These are phyloP conservation scores for Plasmopara halstedii DNA, from an alignment of 352 stramenopile genomes.

Conservation along the genomic window DNA sequence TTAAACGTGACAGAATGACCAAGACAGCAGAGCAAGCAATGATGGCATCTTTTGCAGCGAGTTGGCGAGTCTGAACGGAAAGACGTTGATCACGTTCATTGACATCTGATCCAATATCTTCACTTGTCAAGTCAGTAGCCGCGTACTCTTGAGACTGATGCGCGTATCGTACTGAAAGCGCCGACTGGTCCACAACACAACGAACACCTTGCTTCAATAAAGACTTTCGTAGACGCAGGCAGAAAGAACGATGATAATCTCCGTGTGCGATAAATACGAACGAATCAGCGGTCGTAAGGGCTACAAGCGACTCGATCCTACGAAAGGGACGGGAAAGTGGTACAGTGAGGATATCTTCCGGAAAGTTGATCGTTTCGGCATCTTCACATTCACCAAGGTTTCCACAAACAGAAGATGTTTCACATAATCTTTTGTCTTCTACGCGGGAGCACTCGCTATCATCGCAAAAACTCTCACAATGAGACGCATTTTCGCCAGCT, in stretches of 20 bases:
- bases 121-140: slow-evolving; percentile 7
- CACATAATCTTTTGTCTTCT: slow-evolving; percentile 12
- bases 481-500: slow-evolving; percentile 3
- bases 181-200: slow-evolving; percentile 45
- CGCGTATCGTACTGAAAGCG: slow-evolving; percentile 39
- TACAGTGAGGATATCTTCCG: slow-evolving; percentile 13
- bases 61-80: slow-evolving; percentile 49
- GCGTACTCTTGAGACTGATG: slow-evolving; percentile 16
- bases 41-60: slow-evolving; percentile 71
- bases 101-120: slow-evolving; percentile 5
- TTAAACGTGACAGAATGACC: slow-evolving; percentile 61
- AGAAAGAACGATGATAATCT: slow-evolving; percentile 68
- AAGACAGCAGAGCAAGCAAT: slow-evolving; percentile 57
- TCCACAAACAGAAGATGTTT: not conserved
- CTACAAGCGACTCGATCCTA: slow-evolving; percentile 16
- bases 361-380: slow-evolving; percentile 16
- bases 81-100: slow-evolving; percentile 6
- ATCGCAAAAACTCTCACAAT: slow-evolving; percentile 12
- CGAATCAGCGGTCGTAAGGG: slow-evolving; percentile 18
- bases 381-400: slow-evolving; percentile 14
- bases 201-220: slow-evolving; percentile 52
- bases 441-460: slow-evolving; percentile 9
- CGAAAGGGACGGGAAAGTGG: slow-evolving; percentile 14
- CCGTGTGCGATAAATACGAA: slow-evolving; percentile 75
- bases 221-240: slow-evolving; percentile 41